Conservation (phyloP, 2,329 filamentous ascomycete genomes). For the Fusarium irregulare region DNA sequence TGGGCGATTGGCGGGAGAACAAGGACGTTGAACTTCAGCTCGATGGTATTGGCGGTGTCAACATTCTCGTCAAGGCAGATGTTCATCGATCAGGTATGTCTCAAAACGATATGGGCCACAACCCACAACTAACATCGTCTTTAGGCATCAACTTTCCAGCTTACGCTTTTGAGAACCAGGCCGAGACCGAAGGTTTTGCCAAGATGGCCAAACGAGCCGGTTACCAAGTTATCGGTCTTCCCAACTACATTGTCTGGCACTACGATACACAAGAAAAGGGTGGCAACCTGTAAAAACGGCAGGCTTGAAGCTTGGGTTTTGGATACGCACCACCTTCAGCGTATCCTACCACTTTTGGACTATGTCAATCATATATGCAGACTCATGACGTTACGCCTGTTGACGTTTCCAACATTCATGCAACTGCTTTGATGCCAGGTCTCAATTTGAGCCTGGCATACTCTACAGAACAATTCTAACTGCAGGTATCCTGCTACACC, state of each 20-base stretch:
- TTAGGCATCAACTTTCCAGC: slow-evolving; percentile 95
- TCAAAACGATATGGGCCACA: background rate
- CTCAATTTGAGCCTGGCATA: slow-evolving; percentile 10
- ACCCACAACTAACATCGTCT: slow-evolving; percentile 39
- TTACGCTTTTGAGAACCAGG: slow-evolving; percentile 98
- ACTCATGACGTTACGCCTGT: slow-evolving; percentile 37
- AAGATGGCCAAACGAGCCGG: slow-evolving; percentile 98
- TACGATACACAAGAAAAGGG: slow-evolving; percentile 96
- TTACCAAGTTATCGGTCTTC: slow-evolving; percentile 90
- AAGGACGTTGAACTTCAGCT: slow-evolving; percentile 93
- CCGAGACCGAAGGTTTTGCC: slow-evolving; percentile 97
- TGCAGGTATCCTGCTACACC: slow-evolving; percentile 4
- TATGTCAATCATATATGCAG: slow-evolving; percentile 19
- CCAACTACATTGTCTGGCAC: slow-evolving; percentile 99
- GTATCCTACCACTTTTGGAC: background rate
- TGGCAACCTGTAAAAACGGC: slow-evolving; percentile 70
- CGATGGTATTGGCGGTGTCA: slow-evolving; percentile 96
- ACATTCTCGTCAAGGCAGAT: slow-evolving; percentile 97
- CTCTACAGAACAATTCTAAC: slow-evolving; percentile 9
- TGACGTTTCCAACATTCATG: slow-evolving; percentile 35
- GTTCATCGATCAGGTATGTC: slow-evolving; percentile 88
- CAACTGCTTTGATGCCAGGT: background rate
- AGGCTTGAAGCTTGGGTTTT: slow-evolving; percentile 1
- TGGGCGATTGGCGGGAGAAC: slow-evolving; percentile 93
- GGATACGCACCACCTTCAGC: background rate